These are phyloP conservation scores for Cyclaneusma minus DNA, from an alignment of 2,329 filamentous ascomycete genomes.

Conservation along the genomic window DNA sequence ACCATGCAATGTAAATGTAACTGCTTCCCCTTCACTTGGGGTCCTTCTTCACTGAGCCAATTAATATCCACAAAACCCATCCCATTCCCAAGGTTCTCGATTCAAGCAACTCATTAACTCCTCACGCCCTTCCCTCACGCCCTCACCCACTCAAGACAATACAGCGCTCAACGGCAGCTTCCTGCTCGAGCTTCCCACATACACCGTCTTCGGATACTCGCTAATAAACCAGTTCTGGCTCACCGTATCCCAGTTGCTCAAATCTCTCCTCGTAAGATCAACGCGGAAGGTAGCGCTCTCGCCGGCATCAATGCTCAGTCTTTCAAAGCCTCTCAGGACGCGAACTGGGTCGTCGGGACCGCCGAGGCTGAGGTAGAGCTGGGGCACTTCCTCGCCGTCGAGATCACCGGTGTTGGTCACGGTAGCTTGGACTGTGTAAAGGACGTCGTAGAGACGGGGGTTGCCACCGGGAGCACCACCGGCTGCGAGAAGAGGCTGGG, in stretches of 20 bases:
- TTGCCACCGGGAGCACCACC: constrained; percentile 38
- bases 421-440: constrained; percentile 35
- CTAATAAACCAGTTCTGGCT: constrained; percentile 66
- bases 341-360: constrained; percentile 53
- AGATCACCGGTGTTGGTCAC: constrained; percentile 39
- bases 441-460: constrained; percentile 33
- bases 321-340: constrained; percentile 67
- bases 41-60: too few species aligned
- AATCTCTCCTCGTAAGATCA: constrained; percentile 60
- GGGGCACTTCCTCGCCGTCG: constrained; percentile 38
- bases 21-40: too few species aligned
- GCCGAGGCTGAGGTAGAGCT: constrained; percentile 64
- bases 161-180: constrained; percentile 11
- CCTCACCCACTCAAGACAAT: constrained; percentile 4
- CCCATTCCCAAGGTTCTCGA: too few species aligned
- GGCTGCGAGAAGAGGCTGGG: constrained; percentile 28
- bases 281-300: constrained; percentile 48
- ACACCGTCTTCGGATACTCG: constrained; percentile 15
- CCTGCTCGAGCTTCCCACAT: constrained; percentile 9
- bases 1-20: too few species aligned
- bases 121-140: too few species aligned
- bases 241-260: constrained; percentile 72
- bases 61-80: too few species aligned
- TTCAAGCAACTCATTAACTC: too few species aligned
- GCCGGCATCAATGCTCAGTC: constrained; percentile 58